These are phyloP conservation scores for Lichtheimia ornata DNA, from an alignment of 371 early-diverging fungal genomes.

Conservation along the genomic window DNA sequence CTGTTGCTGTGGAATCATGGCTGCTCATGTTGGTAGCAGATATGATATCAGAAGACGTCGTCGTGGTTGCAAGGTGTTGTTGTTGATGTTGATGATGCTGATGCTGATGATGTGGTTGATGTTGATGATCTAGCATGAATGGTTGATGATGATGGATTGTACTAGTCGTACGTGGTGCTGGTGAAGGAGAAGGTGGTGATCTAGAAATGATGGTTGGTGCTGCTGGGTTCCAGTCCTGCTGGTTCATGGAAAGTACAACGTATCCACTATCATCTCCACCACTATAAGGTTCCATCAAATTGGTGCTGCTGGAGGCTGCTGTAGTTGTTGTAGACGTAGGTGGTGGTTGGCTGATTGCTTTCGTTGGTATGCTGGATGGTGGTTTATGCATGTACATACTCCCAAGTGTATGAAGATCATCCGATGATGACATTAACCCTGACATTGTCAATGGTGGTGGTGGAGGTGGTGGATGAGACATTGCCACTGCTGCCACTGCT, in stretches of 20 bases:
- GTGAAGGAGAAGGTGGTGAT: too few relatives aligned
- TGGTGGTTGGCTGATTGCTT: neutral
- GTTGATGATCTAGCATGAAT: too few relatives aligned
- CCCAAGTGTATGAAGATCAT: neutral
- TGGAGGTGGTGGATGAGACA: neutral
- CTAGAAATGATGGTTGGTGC: too few relatives aligned
- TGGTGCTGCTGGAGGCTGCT: neutral
- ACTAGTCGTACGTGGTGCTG: too few relatives aligned
- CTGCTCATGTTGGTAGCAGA: too few relatives aligned
- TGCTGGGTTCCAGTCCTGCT: neutral
- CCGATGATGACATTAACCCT: neutral
- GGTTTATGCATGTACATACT: neutral
- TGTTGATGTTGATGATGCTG: too few relatives aligned
- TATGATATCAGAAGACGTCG: too few relatives aligned
- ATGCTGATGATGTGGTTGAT: too few relatives aligned
- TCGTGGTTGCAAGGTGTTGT: too few relatives aligned
- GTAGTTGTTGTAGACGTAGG: neutral
- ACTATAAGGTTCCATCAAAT: neutral
- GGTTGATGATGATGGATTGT: too few relatives aligned
- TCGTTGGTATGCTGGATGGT: neutral
- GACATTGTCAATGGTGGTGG: neutral
- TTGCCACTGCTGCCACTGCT: neutral
- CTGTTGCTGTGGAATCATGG: neutral
- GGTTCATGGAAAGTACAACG: constrained; percentile 6
- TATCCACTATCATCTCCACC: neutral